Evolutionary conservation across 179 eudicot species (phyloP), one percentile per base, ranked within the genome.

Genomic region (Beta macrorhiza): DNA sequence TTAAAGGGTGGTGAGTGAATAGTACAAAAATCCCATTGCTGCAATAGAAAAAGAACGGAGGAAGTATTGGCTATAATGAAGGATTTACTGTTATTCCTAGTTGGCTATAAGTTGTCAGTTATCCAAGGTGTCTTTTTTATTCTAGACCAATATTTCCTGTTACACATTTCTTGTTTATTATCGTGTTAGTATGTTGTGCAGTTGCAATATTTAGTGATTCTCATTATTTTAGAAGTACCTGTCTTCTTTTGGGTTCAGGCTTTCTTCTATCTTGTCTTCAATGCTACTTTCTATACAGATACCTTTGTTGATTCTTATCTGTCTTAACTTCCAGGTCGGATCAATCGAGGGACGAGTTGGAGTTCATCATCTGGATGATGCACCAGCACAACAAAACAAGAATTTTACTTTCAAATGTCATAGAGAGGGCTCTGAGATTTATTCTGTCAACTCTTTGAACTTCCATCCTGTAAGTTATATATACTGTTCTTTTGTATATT

Each of bases 291-390:
- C 8, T 20, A 76, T 17, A 10, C 82, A 20, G 57, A 72, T 42
- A 53, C 49, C 53, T 17, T 1, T 72, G 19, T 52, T 81, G 63
- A 83, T 63, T 44, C 29, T 77, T 70, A 62, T 22, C 44, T 37
- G 14, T 37, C 56, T 57, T 78, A 47, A 45, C 55, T 14, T 79
- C 71, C 62, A 95, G 98, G 92, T 95, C 86, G 98, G 98, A 59
- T 95, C 98, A 52, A 95, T 95, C 78, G 98, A 95, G 85, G 98
- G 98, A 59, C 87, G 97, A 80, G 98, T 95, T 86, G 98, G 98
- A 59, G 97, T 95, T 22, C 98, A 95, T 86, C 97, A 95, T 86
- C 90, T 95, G 79, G 98, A 95, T 86, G 98, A 95, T 82, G 67
- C 97, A 16, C 97, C 87, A 65, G 71, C 97, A 19, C 97, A 89